Base-by-base conservation (phyloP, 2,329 filamentous ascomycete species). In the Diplocarpon rosae region DNA sequence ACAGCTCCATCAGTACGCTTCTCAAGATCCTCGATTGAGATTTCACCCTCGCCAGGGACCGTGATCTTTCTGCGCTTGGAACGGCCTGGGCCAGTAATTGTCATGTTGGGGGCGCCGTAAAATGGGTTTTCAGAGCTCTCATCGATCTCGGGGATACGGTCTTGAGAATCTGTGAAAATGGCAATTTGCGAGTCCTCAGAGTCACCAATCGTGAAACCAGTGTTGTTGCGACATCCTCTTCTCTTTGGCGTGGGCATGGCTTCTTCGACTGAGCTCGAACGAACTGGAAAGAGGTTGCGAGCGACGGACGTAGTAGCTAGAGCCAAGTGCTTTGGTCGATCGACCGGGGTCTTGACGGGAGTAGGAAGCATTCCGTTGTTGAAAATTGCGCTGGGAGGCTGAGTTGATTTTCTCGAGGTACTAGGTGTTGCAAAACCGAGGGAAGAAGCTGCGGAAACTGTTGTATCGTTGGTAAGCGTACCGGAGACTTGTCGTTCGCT, bases 151-250 rank as follows among this genome's bases (percentile, higher is more conserved):
- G 85, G 85, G 34, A 88, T 64, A 43, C 81, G 79, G 54, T 94
- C 88, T 52, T 87, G 81, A 1, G 84, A 78, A 62, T 92, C 85
- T 33, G 82, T 88, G 59, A 79, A 90, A 57, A 90, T 85, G 52
- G 75, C 63, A 53, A 89, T 84, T n/a, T 69, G 62, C 12, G 48
- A 67, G 34, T 76, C 65, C n/a, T 64, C 66, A 58, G 82, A 80
- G 63, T 75, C 80, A 50, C 75, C 72, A 51, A 80, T 57, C 10
- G 70, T 66, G 35, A 72, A 63, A 40, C 72, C 70, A 60, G 76
- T 73, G 61, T 76, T 76, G 64, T 75, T 77, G 37, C 63, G 65
- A 54, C 71, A 71, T 53, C 20, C 20, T 67, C 67, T 64, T 78
- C 30, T 80, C 57, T 70, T 75, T 8, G 78, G 75, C 28, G 71